Conservation (phyloP, 257 asterid species). For the Rubia yunnanensis region DNA sequence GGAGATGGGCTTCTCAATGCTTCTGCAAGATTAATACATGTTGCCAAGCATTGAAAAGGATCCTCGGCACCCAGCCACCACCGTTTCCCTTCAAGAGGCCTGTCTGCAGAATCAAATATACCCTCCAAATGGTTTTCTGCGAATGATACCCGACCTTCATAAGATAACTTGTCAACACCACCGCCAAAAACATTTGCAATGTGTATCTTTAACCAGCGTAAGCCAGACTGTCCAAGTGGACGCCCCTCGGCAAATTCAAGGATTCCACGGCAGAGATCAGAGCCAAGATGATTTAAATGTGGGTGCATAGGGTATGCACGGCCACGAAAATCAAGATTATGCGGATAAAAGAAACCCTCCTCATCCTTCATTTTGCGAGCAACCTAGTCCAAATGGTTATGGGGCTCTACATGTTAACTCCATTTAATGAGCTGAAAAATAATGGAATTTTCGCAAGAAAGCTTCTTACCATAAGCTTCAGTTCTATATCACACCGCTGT, state of each 20-base stretch:
- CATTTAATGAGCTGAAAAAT: conserved; percentile 1
- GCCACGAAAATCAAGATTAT: conserved; percentile 93
- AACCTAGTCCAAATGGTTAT: conserved; percentile 52
- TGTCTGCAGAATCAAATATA: conserved; percentile 87
- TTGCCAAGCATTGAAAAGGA: conserved; percentile 93
- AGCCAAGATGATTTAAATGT: conserved; percentile 90
- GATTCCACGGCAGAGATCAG: conserved; percentile 91
- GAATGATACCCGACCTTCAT: conserved; percentile 72
- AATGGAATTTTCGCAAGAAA: conserved; percentile 5
- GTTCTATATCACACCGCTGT: conserved; percentile 91
- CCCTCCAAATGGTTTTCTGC: conserved; percentile 74
- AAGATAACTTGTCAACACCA: conserved; percentile 82
- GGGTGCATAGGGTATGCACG: conserved; percentile 99
- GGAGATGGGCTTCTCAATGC: conserved; percentile 84
- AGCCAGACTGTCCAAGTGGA: conserved; percentile 87
- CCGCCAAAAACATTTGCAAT: conserved; percentile 84
- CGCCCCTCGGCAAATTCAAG: conserved; percentile 95
- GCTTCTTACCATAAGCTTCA: conserved; percentile 84
- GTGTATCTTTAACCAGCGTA: conserved; percentile 81
- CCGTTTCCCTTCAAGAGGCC: conserved; percentile 90
- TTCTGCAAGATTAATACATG: conserved; percentile 73
- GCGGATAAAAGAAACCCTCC: conserved; percentile 96
- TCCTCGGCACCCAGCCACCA: conserved; percentile 99
- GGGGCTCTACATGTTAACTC: conserved; percentile 11
- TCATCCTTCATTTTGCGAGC: conserved; percentile 95